A percentile compares a stretch with the other conserved stretches of the same genome.
Evolutionary conservation across 306 rosid genomes (phyloP).

Genomic region (Erythrophleum fordii): DNA sequence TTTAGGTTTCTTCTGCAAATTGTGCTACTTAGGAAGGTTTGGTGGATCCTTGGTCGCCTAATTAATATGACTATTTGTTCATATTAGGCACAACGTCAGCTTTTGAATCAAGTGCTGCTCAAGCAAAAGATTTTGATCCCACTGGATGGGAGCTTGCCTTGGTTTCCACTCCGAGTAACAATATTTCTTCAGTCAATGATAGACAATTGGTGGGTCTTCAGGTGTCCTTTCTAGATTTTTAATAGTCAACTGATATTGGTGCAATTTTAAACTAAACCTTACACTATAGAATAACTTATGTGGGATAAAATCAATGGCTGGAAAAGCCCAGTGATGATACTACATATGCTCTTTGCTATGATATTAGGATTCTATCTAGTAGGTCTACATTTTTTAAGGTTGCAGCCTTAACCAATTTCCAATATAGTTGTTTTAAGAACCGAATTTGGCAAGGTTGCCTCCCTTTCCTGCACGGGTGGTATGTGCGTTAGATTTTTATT

Average conservation of each 20-base stretch:
- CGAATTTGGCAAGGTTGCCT: background rate
- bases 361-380: background rate
- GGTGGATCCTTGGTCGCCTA: conserved; percentile 33
- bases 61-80: conserved; percentile 33
- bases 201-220: conserved; percentile 84
- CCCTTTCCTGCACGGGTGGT: background rate
- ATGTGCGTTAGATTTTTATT: background rate
- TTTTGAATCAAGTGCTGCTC: conserved; percentile 60
- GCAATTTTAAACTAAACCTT: background rate
- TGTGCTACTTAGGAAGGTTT: conserved; percentile 35
- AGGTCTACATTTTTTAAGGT: background rate
- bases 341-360: background rate
- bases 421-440: background rate
- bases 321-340: background rate
- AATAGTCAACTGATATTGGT: background rate
- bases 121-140: conserved; percentile 82
- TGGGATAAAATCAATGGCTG: background rate
- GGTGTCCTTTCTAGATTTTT: conserved; percentile 10
- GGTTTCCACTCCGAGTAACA: conserved; percentile 85
- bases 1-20: conserved; percentile 30
- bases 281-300: background rate
- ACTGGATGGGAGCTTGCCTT: conserved; percentile 99
- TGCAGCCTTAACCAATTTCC: background rate
- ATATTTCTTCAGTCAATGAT: conserved; percentile 83
- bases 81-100: conserved; percentile 65